A percentile compares a stretch with the other conserved stretches of the same genome.
phyloP scores from a whole-genome alignment of 106 monocot genomes.

The Gastrodia elata region DNA sequence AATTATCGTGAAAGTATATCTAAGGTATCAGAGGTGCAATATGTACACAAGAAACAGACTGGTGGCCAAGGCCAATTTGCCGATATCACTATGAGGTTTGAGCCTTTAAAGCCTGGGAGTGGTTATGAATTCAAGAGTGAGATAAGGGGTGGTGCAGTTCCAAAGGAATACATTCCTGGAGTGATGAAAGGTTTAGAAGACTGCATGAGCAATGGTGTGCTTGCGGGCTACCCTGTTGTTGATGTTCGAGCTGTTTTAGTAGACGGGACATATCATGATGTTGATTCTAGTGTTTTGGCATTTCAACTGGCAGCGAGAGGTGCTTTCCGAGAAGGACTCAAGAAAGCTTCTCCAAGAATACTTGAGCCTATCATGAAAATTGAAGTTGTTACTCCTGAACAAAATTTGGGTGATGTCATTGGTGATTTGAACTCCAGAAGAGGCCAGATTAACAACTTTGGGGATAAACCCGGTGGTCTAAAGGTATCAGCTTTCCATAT shows the following conservation, averaged over 20 bases:
- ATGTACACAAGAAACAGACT: slow-evolving; percentile 94
- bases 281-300: slow-evolving; percentile 95
- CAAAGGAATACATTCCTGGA: slow-evolving; percentile 92
- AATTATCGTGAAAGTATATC: slow-evolving; percentile 99
- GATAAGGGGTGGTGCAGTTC: slow-evolving; percentile 87
- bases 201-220: slow-evolving; percentile 85
- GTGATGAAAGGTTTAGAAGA: slow-evolving; percentile 98
- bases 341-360: slow-evolving; percentile 72
- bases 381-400: slow-evolving; percentile 92
- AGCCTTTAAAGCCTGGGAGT: slow-evolving; percentile 74
- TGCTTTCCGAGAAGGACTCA: slow-evolving; percentile 85
- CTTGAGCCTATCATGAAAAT: slow-evolving; percentile 97
- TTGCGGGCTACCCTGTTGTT: slow-evolving; percentile 92
- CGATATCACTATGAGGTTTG: slow-evolving; percentile 86
- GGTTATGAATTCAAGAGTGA: slow-evolving; percentile 99
- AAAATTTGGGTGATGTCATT: slow-evolving; percentile 98
- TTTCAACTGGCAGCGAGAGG: slow-evolving; percentile 92
- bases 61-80: slow-evolving; percentile 95
- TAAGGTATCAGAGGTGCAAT: slow-evolving; percentile 57
- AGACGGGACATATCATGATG: slow-evolving; percentile 92
- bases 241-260: slow-evolving; percentile 83
- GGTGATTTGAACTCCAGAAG: slow-evolving; percentile 96
- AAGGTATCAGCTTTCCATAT: slow-evolving; percentile 41
- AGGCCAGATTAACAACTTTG: slow-evolving; percentile 81
- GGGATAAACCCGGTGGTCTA: slow-evolving; percentile 93